Base-by-base conservation (phyloP, 257 asterid genomes). In the Solanum ahanhuiri region DNA sequence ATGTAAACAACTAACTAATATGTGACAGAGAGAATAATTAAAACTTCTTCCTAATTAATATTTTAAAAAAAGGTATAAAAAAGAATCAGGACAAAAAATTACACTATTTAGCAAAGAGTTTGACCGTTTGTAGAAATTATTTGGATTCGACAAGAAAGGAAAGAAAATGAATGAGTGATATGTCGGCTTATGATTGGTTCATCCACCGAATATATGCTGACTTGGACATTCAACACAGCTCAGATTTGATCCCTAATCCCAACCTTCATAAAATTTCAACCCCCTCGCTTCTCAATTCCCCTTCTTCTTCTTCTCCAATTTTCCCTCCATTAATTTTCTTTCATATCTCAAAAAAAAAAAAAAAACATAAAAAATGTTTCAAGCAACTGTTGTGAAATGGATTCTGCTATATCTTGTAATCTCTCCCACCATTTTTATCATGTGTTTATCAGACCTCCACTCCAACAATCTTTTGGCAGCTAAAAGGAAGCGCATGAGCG, bases 401-500 rank as follows among this genome's bases (percentile, higher is more conserved):
- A 87, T 89, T 85, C 87, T 94, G 45, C 67, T 93, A n/a, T 89
- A 87, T 83, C 58, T 93, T 67, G 66, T 95, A 23, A 87, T 94
- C 57, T 83, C 85, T 88, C 88, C 93, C 39, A 64, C 91, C 66
- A 88, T 91, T 23, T 91, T 87, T 86, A 88, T 87, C 64, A 35
- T 86, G 14, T 89, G 91, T 41, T 66, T 79, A 69, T 90, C 93
- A 39, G 87, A 91, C 85, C 63, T 79, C 22, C 95, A 95, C 70
- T 71, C 89, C 20, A n/a, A 45, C 83, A 83, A 86, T 87, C 95
- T 92, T 9, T 86, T 91, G 63, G 95, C 95, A 9, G 98, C 94
- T 66, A 93, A 89, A 93, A 93, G 95, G 91, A 95, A 94, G 92
- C 93, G 95, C 48, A 91, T 96, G 96, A 96, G 98, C 81, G 91